phyloP scores from a whole-genome alignment of 768 basidiomycete genomes.

The Russula compacta region DNA sequence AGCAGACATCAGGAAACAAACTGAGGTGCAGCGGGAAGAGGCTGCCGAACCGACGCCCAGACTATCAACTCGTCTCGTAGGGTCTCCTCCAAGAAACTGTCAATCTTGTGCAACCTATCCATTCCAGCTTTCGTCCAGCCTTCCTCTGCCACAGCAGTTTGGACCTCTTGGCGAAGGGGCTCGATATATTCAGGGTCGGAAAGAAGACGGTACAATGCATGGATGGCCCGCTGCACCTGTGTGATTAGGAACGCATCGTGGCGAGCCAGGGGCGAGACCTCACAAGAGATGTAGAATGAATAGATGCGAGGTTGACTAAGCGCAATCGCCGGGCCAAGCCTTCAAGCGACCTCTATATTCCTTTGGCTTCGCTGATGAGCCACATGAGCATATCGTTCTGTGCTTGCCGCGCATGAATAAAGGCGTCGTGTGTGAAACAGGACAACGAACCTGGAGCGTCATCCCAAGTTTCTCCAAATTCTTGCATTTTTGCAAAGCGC shows the following conservation, averaged over 20 bases:
- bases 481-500: neutral
- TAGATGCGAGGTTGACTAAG: too few relatives aligned
- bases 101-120: too few relatives aligned
- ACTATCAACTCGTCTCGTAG: neutral
- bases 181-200: neutral
- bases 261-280: neutral
- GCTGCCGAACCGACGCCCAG: neutral
- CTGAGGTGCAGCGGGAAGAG: too few relatives aligned
- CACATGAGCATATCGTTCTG: too few relatives aligned
- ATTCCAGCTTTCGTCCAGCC: too few relatives aligned
- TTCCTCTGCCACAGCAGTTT: too few relatives aligned
- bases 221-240: neutral
- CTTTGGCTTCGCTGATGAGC: too few relatives aligned
- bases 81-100: too few relatives aligned
- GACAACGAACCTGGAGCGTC: neutral
- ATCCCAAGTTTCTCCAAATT: too few relatives aligned
- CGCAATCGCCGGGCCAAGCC: too few relatives aligned
- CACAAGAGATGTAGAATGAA: too few relatives aligned
- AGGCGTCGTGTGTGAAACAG: neutral
- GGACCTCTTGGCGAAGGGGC: neutral
- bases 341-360: too few relatives aligned
- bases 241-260: neutral
- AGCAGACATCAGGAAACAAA: neutral
- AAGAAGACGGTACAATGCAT: neutral
- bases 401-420: neutral